Evolutionary conservation across 2,329 filamentous ascomycete species (phyloP), one percentile per base, ranked within the genome.

Genomic region (Pleurostoma richardsiae): DNA sequence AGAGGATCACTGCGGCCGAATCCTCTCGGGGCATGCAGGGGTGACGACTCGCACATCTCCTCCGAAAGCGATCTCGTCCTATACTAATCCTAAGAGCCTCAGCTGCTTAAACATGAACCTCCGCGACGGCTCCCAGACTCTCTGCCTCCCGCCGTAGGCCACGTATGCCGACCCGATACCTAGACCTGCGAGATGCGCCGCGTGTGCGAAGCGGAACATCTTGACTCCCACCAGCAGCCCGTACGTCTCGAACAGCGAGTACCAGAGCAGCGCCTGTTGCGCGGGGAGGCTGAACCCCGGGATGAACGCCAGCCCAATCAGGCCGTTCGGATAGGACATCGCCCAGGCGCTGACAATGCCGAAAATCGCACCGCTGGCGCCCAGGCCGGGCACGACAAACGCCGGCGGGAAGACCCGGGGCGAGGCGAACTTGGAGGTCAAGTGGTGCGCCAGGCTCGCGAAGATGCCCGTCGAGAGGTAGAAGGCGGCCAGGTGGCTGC

Each of bases 291-390:
- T 19, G 19, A 48, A 49, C 10, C 29, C 40, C 1, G 57, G 56
- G 0, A 59, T 26, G 3, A 57, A 43, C 2, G 57, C 41, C 4
- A 59, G 43, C 27, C 54, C 51, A 11, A 60, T 42, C 3, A 43
- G 30, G 5, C 39, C 31, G 10, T 56, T 42, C 2, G 57, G 55
- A 30, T 50, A 51, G 4, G 52, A 39, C 47, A 48, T 49, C 3
- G 50, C 53, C 40, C 50, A 60, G 1, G 53, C 56, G 36, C 55
- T 52, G 2, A 60, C 50, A 4, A 57, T 33, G 5, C 54, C 56
- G 46, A 56, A 54, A 38, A 59, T 47, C 19, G 55, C 57, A 2
- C 58, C 58, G 27, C 55, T 57, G 30, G 57, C 56, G n/a, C 58
- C 58, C 4, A 57, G 49, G 6, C 50, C 52, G 4, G 51, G 45